Evolutionary conservation across 495 filamentous ascomycete genomes (phyloP), one percentile per base, ranked within the genome.

Genomic region (Aspergillus diversus): DNA sequence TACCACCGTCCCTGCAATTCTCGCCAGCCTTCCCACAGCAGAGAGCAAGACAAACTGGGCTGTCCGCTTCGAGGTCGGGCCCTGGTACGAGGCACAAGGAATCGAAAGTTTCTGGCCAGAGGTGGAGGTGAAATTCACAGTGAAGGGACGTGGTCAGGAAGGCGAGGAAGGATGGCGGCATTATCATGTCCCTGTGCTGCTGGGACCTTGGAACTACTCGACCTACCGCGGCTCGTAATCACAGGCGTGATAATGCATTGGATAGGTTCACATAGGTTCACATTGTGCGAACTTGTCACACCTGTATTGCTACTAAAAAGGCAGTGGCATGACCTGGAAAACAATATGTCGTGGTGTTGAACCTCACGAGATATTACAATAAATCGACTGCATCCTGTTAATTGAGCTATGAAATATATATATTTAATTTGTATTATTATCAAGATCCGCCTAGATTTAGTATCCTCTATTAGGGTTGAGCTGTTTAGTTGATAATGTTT

Each of bases 131-230:
- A 86, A 86, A 57, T 97, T 99, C 74, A 86, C 84, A 49, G 92
- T 94, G 4, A 82, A 85, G 63, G 79, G 79, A 48, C 73, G 79
- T 17, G 79, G 79, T 3, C 75, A 75, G 33, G 81, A 83, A 52
- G 87, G 80, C 12, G 84, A 90, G 82, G 78, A 80, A 57, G 80
- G 80, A 53, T 87, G 81, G 69, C 83, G 91, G 78, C 90, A 96
- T 77, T 97, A 93, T 69, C 95, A 99, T 84, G 90, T 99, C 5
- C 95, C 95, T 32, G 78, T 99, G 72, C 67, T 99, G 73, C 72
- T 99, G 77, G 87, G 91, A 57, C 93, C 93, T 50, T 97, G 88
- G 81, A 92, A 89, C 70, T 99, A 96, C 78, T 91, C 91, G 54
- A 97, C 95, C 6, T 99, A 99, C 76, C 81, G 95, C 68, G 95